A percentile compares a stretch with the other conserved stretches of the same genome.
Evolutionary conservation across 2,329 filamentous ascomycete species (phyloP).

Genomic region (Mariannaea sp.): DNA sequence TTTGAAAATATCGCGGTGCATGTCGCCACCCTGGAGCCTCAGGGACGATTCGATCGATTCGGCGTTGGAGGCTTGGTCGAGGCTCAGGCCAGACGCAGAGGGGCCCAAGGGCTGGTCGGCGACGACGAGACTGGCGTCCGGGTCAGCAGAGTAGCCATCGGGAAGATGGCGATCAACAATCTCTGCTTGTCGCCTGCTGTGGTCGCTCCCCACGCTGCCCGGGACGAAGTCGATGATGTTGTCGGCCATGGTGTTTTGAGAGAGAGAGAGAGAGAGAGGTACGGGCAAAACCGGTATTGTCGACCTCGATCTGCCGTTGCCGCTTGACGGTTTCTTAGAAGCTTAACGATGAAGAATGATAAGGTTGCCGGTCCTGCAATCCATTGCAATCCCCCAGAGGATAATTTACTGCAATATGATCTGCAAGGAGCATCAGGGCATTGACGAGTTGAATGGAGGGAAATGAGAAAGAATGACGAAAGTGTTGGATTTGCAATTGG

Average conservation of each 20-base stretch:
- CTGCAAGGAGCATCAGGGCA: background rate
- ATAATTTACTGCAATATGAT: background rate
- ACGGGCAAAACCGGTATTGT: no score
- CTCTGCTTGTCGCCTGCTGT: conserved; percentile 41
- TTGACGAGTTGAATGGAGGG: no score
- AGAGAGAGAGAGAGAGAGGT: background rate
- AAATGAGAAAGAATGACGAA: background rate
- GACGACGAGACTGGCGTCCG: conserved; percentile 42
- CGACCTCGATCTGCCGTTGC: no score
- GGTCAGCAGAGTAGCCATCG: conserved; percentile 47
- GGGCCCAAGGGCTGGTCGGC: conserved; percentile 22
- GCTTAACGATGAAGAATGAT: background rate
- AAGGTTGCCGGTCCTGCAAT: background rate
- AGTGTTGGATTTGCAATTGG: background rate
- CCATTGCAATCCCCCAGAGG: background rate
- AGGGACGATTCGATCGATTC: conserved; percentile 66
- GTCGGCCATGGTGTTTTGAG: conserved; percentile 35
- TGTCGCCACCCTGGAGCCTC: conserved; percentile 74
- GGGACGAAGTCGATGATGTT: conserved; percentile 28
- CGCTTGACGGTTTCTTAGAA: background rate
- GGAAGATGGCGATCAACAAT: conserved; percentile 47
- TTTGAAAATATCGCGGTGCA: conserved; percentile 78
- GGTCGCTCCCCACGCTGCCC: conserved; percentile 36
- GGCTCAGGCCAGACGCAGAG: conserved; percentile 23
- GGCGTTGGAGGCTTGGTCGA: conserved; percentile 32